phyloP scores from a whole-genome alignment of 1,284 basidiomycete species.

The Moesziomyces parantarcticus region DNA sequence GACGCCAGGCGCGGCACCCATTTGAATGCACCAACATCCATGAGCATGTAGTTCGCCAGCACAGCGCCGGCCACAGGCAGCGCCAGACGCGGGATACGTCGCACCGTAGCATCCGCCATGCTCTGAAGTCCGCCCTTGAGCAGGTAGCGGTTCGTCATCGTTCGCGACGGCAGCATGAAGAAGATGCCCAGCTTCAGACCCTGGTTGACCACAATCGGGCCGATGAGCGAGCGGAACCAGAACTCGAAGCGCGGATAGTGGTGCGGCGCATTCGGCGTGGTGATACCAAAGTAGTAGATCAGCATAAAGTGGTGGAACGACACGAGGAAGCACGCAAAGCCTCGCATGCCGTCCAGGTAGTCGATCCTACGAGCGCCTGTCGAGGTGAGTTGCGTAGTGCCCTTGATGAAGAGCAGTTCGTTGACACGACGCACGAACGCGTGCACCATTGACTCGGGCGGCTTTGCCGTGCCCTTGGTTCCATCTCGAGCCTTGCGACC shows the following conservation, averaged over 20 bases:
- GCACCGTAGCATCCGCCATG: conserved; percentile 53
- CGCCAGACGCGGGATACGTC: conserved; percentile 59
- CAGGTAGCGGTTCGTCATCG: conserved; percentile 59
- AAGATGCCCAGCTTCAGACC: conserved; percentile 60
- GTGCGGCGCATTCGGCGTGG: conserved; percentile 35
- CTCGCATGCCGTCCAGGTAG: conserved; percentile 60
- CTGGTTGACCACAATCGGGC: conserved; percentile 55
- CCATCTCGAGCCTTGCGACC: conserved; percentile 46
- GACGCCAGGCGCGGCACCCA: conserved; percentile 59
- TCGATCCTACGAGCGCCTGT: conserved; percentile 57
- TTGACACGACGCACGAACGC: conserved; percentile 17
- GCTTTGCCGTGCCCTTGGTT: conserved; percentile 17
- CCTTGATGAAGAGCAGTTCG: conserved; percentile 52
- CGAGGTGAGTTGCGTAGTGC: conserved; percentile 45
- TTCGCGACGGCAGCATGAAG: conserved; percentile 58
- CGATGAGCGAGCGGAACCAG: conserved; percentile 55
- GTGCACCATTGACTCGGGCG: conserved; percentile 34
- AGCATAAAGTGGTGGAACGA: conserved; percentile 63
- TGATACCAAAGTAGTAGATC: conserved; percentile 59
- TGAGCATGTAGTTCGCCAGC: conserved; percentile 60
- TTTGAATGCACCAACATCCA: conserved; percentile 57
- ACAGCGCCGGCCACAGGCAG: conserved; percentile 57
- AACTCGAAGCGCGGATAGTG: conserved; percentile 56
- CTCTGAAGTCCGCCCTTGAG: conserved; percentile 54
- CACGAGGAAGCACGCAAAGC: conserved; percentile 61